These are phyloP conservation scores for Monilinia polystroma DNA, from an alignment of 2,329 filamentous ascomycete species.

Conservation along the genomic window DNA sequence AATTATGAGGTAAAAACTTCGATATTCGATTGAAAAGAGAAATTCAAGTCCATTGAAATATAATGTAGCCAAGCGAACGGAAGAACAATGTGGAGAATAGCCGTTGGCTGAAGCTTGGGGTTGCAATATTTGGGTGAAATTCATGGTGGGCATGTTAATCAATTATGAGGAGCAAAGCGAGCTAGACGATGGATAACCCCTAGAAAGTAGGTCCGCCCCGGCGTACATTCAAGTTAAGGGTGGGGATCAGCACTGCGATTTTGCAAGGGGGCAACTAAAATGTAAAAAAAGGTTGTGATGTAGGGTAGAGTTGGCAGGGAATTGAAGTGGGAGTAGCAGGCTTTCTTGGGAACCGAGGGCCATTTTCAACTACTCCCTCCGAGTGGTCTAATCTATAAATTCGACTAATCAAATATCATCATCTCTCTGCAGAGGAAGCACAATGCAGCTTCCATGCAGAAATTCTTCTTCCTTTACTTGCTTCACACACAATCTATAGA, in stretches of 20 bases:
- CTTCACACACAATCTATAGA: background rate
- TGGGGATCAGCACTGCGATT: slow-evolving; percentile 34
- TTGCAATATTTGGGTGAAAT: slow-evolving; percentile 23
- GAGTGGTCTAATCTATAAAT: slow-evolving; percentile 16
- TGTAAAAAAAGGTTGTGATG: slow-evolving; percentile 17
- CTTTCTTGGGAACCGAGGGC: slow-evolving; percentile 24
- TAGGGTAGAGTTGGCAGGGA: slow-evolving; percentile 15
- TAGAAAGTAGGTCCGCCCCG: slow-evolving; percentile 21
- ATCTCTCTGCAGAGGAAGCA: slow-evolving; percentile 34
- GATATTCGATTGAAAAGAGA: slow-evolving; percentile 19
- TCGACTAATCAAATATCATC: slow-evolving; percentile 23
- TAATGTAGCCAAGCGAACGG: slow-evolving; percentile 25
- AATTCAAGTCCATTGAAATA: slow-evolving; percentile 22
- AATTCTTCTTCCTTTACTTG: slow-evolving; percentile 15
- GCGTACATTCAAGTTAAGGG: slow-evolving; percentile 25
- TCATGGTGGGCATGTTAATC: slow-evolving; percentile 32
- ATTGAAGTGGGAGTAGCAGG: slow-evolving; percentile 15
- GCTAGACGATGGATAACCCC: slow-evolving; percentile 22
- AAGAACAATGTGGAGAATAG: slow-evolving; percentile 25
- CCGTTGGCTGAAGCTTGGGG: slow-evolving; percentile 24
- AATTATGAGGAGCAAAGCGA: slow-evolving; percentile 33
- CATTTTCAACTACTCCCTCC: slow-evolving; percentile 26
- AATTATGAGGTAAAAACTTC: slow-evolving; percentile 15
- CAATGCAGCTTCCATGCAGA: slow-evolving; percentile 38
- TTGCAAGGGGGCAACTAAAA: slow-evolving; percentile 27